Base-by-base conservation (phyloP, 768 basidiomycete genomes). In the Asterophora parasitica region DNA sequence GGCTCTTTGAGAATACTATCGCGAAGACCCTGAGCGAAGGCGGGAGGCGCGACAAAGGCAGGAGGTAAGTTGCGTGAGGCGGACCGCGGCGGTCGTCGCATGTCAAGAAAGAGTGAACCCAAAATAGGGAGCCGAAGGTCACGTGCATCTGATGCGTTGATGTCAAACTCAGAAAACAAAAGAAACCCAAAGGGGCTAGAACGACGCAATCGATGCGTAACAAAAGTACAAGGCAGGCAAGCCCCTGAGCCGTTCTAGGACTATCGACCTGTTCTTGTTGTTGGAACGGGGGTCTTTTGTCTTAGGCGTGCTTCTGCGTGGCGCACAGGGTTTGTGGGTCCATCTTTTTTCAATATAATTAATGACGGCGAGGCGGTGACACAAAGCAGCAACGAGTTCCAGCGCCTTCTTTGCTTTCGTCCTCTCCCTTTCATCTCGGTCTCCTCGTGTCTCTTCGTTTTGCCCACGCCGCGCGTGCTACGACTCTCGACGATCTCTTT, bases 401-500 rank as follows among this genome's bases (percentile, higher is more conserved):
- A 49, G 50, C 49, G 46, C 38, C 42, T 35, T 42, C 53, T 53
- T 43, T 54, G 33, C 40, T 34, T 42, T 48, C 13, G 51, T 50
- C 55, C 50, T 49, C 49, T 60, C 48, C 44, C 50, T 44, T 50
- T 50, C 48, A 11, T 40, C 39, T 39, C 31, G 13, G 30, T 26
- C 45, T 47, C 46, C 38, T 48, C 39, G 40, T 49, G 35, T 31
- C 38, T 41, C 40, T 53, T 58, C 54, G 41, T 38, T 55, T 23
- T 38, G 37, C 48, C 53, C 63, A 65, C 69, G 70, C 69, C 64
- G 66, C 38, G 67, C 66, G 65, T 71, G 67, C 59, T 48, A 56
- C 54, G 48, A 56, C 51, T 55, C 46, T 48, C 43, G 15, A 51
- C 50, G 41, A 48, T 48, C 46, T 48, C 28, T 48, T 36, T 34